Conservation (phyloP, 2,329 filamentous ascomycete species). For the Beauveria scarabaeidicola region DNA sequence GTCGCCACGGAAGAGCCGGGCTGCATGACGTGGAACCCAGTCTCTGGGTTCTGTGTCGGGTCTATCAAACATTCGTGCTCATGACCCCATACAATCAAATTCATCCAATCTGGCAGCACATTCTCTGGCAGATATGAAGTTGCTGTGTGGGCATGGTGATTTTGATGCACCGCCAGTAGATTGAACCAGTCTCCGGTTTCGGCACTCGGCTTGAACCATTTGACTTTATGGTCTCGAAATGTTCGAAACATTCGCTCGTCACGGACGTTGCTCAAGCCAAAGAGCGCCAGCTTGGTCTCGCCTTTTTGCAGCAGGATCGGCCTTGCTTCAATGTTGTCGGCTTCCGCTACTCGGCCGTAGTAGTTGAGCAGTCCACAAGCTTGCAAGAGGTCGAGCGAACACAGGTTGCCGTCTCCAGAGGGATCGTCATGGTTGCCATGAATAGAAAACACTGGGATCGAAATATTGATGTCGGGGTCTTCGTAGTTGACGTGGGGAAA, state of each 20-base stretch:
- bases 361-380: conserved; percentile 91
- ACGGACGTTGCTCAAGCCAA: conserved; percentile 90
- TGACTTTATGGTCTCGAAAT: conserved; percentile 86
- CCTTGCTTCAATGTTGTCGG: conserved; percentile 87
- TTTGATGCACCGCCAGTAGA: conserved; percentile 88
- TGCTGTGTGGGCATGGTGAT: conserved; percentile 84
- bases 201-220: conserved; percentile 76
- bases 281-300: conserved; percentile 82
- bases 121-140: conserved; percentile 93
- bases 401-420: conserved; percentile 88
- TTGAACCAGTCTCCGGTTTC: conserved; percentile 93
- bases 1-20: conserved; percentile 94
- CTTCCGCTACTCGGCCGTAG: conserved; percentile 84
- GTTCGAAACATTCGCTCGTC: conserved; percentile 93
- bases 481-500: conserved; percentile 97
- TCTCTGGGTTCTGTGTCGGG: conserved; percentile 74
- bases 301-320: conserved; percentile 92
- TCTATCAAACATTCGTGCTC: conserved; percentile 95
- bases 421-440: conserved; percentile 98
- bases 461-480: conserved; percentile 92
- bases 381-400: conserved; percentile 84
- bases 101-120: conserved; percentile 83
- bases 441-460: conserved; percentile 95
- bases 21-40: conserved; percentile 91
- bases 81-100: conserved; percentile 92